These are phyloP conservation scores for Diaporthe eres DNA, from an alignment of 2,329 filamentous ascomycete species.

Conservation along the genomic window DNA sequence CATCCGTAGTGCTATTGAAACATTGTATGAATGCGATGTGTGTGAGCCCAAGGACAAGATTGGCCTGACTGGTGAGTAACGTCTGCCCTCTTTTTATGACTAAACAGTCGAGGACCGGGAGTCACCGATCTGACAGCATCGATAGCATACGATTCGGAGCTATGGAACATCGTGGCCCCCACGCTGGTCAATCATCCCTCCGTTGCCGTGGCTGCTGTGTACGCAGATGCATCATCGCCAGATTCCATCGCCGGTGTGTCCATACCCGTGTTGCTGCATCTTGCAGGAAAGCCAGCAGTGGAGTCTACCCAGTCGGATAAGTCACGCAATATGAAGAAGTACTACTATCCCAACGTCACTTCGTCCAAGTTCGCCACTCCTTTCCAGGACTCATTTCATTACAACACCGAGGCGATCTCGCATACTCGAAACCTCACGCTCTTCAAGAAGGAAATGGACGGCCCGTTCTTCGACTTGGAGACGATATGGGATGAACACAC, in stretches of 20 bases:
- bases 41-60: slow-evolving; percentile 42
- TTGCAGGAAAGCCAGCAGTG: slow-evolving; percentile 34
- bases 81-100: too few relatives aligned
- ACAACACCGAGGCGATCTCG: slow-evolving; percentile 57
- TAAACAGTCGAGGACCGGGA: background rate
- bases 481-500: slow-evolving; percentile 86
- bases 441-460: slow-evolving; percentile 72
- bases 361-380: slow-evolving; percentile 39
- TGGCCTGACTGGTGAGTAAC: slow-evolving; percentile 36
- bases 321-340: slow-evolving; percentile 27
- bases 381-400: slow-evolving; percentile 44
- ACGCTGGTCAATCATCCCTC: slow-evolving; percentile 24
- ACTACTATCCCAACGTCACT: slow-evolving; percentile 36
- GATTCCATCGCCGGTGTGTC: slow-evolving; percentile 12
- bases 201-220: slow-evolving; percentile 38
- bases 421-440: slow-evolving; percentile 78
- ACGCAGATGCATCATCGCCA: slow-evolving; percentile 29
- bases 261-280: slow-evolving; percentile 38
- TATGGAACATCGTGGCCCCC: slow-evolving; percentile 35
- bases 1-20: slow-evolving; percentile 28
- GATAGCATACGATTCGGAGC: slow-evolving; percentile 38
- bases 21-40: slow-evolving; percentile 30
- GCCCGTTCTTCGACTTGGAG: slow-evolving; percentile 81
- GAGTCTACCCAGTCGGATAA: background rate
- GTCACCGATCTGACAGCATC: background rate